Evolutionary conservation across 2,329 filamentous ascomycete species (phyloP), one percentile per base, ranked within the genome.

Genomic region (Orbilia quercus): DNA sequence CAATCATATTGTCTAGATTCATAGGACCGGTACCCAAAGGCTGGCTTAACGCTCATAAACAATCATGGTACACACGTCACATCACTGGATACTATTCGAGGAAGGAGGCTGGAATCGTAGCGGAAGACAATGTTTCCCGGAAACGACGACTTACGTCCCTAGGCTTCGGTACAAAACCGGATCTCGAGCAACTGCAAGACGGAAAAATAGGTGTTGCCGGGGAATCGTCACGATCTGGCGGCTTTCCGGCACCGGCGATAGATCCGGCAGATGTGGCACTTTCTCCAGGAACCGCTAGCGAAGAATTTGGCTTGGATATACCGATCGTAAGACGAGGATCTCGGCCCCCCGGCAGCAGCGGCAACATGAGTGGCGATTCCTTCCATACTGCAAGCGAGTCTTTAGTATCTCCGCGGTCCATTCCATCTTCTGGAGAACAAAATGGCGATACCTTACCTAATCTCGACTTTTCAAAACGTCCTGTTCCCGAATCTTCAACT

Each of bases 21-120:
- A 75, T 78, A 14, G 77, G 77, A 20, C 77, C 77, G 3, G 75
- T 78, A 42, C 77, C 77, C 2, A 75, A 75, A 55, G 76, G 75
- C 48, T 78, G 77, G 77, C 70, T 77, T 23, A 77, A 77, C 58
- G 76, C 74, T 40, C 76, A 78, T 54, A 75, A 77, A 22, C 54
- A 71, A 51, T 65, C 66, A 54, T 75, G 77, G 77, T 78, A 76
- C 47, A 77, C 76, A 55, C 71, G 76, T 36, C 76, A 77, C 53
- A 65, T 78, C 23, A 76, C 76, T 45, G 71, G 75, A 44, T 75
- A 75, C 53, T 77, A 76, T 40, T 75, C 76, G 36, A 75, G 71
- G 18, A 74, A 74, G 20, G 59, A 75, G 51, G 57, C 74, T 45
- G 66, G 72, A 3, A 77, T 78, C 60, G 69, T 67, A 28, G 70